Conservation (phyloP, 768 basidiomycete species). For the Myochromella boudieri region DNA sequence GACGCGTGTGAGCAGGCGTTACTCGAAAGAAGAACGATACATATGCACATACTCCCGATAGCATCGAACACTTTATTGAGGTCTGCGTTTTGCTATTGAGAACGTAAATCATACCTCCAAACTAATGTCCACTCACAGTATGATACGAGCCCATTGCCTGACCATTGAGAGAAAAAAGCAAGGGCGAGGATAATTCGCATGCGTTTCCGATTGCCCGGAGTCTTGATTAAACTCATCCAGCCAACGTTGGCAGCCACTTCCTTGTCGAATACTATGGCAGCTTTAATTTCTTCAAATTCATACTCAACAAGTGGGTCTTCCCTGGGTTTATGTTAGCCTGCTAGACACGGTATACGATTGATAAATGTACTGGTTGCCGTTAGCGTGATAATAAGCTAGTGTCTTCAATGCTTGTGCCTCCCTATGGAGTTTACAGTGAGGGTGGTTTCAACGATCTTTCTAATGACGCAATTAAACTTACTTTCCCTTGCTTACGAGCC, state of each 20-base stretch:
- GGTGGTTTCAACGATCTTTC: background rate
- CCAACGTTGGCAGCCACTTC: slow-evolving; percentile 40
- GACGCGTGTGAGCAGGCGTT: slow-evolving; percentile 18
- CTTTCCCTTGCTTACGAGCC: slow-evolving; percentile 61
- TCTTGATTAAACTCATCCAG: slow-evolving; percentile 46
- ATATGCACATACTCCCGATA: slow-evolving; percentile 37
- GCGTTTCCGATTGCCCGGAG: slow-evolving; percentile 51
- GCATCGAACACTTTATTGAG: slow-evolving; percentile 53
- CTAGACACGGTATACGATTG: background rate
- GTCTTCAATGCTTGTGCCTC: slow-evolving; percentile 47
- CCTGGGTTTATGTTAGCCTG: slow-evolving; percentile 23
- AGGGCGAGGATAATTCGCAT: slow-evolving; percentile 58
- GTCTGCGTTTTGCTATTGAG: slow-evolving; percentile 42
- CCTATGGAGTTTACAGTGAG: slow-evolving; percentile 20
- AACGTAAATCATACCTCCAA: slow-evolving; percentile 22
- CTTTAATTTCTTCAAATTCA: slow-evolving; percentile 66
- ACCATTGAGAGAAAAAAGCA: slow-evolving; percentile 63
- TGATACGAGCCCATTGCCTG: slow-evolving; percentile 49
- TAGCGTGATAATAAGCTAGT: slow-evolving; percentile 57
- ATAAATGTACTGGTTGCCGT: slow-evolving; percentile 37
- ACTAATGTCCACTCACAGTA: background rate
- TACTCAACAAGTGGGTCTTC: slow-evolving; percentile 57
- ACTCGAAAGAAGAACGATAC: background rate
- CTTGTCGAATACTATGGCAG: slow-evolving; percentile 46
- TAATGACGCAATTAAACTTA: background rate